Percentiles rank a stretch among this genome's conserved stretches.
Conservation (phyloP, 2,329 filamentous ascomycete genomes). For the Aspergillaceae sp. region DNA sequence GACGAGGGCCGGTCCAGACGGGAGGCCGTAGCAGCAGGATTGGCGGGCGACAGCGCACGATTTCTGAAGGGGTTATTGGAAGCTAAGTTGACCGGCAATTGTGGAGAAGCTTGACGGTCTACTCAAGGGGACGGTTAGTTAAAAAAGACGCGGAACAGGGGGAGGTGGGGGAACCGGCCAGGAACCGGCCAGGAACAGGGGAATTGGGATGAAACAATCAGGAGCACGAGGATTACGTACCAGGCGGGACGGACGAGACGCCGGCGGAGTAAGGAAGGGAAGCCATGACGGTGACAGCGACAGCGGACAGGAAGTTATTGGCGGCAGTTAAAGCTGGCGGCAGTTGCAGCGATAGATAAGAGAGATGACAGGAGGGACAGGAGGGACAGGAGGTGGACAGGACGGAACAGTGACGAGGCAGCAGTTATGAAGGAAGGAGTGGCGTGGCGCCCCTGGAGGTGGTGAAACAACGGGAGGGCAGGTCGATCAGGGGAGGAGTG, state of each 20-base stretch:
- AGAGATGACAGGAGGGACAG: no score
- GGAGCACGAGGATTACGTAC: slow-evolving; percentile 19
- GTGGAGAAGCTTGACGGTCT: slow-evolving; percentile 27
- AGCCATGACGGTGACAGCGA: not conserved
- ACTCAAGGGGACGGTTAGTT: slow-evolving; percentile 4
- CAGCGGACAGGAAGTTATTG: no score
- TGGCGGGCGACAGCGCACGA: slow-evolving; percentile 33
- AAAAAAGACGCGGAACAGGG: not conserved
- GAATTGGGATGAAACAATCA: not conserved
- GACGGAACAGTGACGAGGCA: not conserved
- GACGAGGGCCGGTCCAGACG: slow-evolving; percentile 44
- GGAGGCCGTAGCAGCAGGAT: slow-evolving; percentile 17
- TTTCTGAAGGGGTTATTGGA: slow-evolving; percentile 47
- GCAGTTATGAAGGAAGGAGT: slow-evolving; percentile 3
- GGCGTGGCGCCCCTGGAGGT: not conserved
- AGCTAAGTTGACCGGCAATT: slow-evolving; percentile 25
- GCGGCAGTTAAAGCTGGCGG: no score
- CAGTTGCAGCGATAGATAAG: no score
- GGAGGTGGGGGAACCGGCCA: not conserved
- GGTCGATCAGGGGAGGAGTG: slow-evolving; percentile 2
- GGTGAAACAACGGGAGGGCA: not conserved
- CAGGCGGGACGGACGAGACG: slow-evolving; percentile 24
- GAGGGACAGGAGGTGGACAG: slow-evolving; percentile 4
- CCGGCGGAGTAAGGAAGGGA: slow-evolving; percentile 25
- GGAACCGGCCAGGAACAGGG: no score